Percentiles rank a stretch among this genome's conserved stretches.
Evolutionary conservation across 163 green algal species (phyloP).

Genomic region (Chloroidium sp.): DNA sequence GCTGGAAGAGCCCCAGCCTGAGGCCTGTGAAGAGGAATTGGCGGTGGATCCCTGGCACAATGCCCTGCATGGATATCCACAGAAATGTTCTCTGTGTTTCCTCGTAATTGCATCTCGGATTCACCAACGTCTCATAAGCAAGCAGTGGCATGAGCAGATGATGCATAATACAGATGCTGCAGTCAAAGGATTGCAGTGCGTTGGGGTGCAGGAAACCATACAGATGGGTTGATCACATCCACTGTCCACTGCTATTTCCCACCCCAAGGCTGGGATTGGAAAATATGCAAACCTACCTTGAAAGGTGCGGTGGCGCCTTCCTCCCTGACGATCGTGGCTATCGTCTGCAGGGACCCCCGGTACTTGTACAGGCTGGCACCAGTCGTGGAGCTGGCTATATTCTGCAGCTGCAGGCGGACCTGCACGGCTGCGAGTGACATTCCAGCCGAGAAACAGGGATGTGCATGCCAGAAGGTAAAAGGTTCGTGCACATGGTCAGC

Average conservation of each 20-base stretch:
- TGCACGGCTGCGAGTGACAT: not conserved
- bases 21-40: slow-evolving; percentile 93
- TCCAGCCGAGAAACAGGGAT: not conserved
- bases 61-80: slow-evolving; percentile 3
- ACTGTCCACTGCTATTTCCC: too few species aligned
- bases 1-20: slow-evolving; percentile 88
- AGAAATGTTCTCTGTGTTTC: too few species aligned
- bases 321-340: slow-evolving; percentile 13
- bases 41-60: slow-evolving; percentile 62
- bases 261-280: too few species aligned
- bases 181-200: not conserved
- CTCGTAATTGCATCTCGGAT: too few species aligned
- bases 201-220: not conserved
- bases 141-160: not conserved
- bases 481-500: too few species aligned
- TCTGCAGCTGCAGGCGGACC: slow-evolving; percentile 80
- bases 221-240: not conserved
- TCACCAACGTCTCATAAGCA: too few species aligned
- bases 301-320: slow-evolving; percentile 16
- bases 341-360: slow-evolving; percentile 12
- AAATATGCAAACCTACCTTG: slow-evolving; percentile 5
- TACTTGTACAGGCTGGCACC: slow-evolving; percentile 2
- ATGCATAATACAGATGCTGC: not conserved
- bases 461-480: not conserved
- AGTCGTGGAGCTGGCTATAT: not conserved